Base-by-base conservation (phyloP, 176 grass and related monocot genomes). In the Oryza rufipogon region DNA sequence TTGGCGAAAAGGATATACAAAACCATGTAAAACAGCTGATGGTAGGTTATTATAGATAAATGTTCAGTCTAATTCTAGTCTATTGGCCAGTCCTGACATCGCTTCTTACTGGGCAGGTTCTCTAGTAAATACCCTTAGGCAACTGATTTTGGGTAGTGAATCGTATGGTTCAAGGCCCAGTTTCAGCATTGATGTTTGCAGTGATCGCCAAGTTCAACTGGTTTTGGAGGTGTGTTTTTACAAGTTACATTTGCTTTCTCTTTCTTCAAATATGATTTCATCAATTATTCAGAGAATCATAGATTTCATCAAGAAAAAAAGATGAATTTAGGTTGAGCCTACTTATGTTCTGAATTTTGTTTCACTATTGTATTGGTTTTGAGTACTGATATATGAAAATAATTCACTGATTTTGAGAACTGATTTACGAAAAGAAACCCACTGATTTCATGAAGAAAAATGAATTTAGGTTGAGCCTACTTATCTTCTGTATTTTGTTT, bases 111-210 rank as follows among this genome's bases (percentile, higher is more conserved):
- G 52, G 72, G 74, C 80, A 94, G 92, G 15, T 30, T 80, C 70
- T 83, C 77, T 93, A 34, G 56, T 91, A 64, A 83, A 54, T 61
- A 89, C 93, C 34, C 91, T 98, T 32, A 88, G 87, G 71, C 78
- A 86, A 70, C 45, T 98, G 67, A 89, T 98, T 85, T 82, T 89
- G 71, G 89, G 91, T 16, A 58, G 63, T 54, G 90, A 95, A 79
- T 64, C 70, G 68, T 95, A 93, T 90, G 91, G 93, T 77, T 87
- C 91, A 42, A 95, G 96, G 79, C 96, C 96, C 30, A 95, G 89
- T 75, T 79, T 93, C 69, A 89, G 56, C 34, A 90, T 98, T 52
- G 85, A 93, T 90, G 89, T 98, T 44, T 92, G 93, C 70, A 90
- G 85, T 79, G 91, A 93, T 84, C 89, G 58, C 63, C 92, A 98